These are phyloP conservation scores for Neonectria hederae DNA, from an alignment of 2,329 filamentous ascomycete species.

Conservation along the genomic window DNA sequence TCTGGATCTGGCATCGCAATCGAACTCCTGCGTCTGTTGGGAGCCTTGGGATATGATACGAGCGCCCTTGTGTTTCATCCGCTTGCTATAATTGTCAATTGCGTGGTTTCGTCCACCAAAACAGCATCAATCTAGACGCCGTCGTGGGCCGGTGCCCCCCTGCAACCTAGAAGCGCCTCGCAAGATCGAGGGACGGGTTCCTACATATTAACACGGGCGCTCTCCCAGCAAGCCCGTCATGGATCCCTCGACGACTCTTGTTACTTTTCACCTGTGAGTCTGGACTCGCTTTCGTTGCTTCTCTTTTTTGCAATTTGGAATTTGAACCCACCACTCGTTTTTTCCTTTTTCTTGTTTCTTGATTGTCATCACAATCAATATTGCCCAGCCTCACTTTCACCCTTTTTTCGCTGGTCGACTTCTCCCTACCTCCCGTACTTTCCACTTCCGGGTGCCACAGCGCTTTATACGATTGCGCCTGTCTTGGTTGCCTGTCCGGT, in stretches of 20 bases:
- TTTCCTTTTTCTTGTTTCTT: neutral
- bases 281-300: constrained; percentile 37
- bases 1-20: constrained; percentile 32
- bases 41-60: constrained; percentile 35
- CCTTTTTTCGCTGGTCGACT: constrained; percentile 36
- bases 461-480: constrained; percentile 23
- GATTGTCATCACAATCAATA: neutral
- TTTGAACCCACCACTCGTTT: constrained; percentile 27
- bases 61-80: constrained; percentile 40
- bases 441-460: constrained; percentile 21
- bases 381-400: constrained; percentile 13
- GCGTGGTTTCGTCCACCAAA: constrained; percentile 23
- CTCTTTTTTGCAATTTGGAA: constrained; percentile 29
- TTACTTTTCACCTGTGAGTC: constrained; percentile 76
- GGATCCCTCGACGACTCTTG: constrained; percentile 71
- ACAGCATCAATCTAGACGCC: constrained; percentile 36
- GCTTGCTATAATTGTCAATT: constrained; percentile 34
- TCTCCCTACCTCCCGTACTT: constrained; percentile 22
- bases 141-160: constrained; percentile 34
- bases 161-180: constrained; percentile 28
- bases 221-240: constrained; percentile 48
- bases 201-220: constrained; percentile 40
- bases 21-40: constrained; percentile 33
- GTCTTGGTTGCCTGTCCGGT: neutral
- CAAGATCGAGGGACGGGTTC: constrained; percentile 22